phyloP scores from a whole-genome alignment of 2,329 filamentous ascomycete genomes.

The Alternaria triticimaculans region DNA sequence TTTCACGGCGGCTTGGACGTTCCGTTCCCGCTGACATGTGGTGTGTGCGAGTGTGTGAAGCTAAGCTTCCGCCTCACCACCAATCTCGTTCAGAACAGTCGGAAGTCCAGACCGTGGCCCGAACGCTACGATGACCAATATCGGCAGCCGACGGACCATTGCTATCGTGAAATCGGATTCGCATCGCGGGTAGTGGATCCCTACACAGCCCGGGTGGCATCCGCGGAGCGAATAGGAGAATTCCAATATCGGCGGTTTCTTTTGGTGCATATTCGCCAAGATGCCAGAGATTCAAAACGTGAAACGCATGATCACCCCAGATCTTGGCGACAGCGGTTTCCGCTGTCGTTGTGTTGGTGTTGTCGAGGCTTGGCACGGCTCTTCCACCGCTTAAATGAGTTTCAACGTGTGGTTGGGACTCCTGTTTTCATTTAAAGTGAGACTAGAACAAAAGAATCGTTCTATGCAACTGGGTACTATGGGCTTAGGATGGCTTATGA shows the following conservation, averaged over 20 bases:
- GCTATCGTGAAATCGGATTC: background rate
- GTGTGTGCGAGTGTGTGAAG: background rate
- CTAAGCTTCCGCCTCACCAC: background rate
- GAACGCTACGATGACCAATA: background rate
- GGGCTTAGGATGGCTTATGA: conserved; percentile 1
- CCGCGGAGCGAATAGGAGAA: background rate
- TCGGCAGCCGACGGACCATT: background rate
- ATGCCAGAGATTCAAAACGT: conserved; percentile 3
- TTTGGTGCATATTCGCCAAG: conserved; percentile 5
- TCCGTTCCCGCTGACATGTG: background rate
- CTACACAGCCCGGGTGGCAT: background rate
- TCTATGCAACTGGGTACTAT: background rate
- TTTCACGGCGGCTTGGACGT: background rate
- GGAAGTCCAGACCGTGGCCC: background rate
- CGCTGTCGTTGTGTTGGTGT: conserved; percentile 2
- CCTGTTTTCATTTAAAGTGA: conserved; percentile 12
- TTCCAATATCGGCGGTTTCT: background rate
- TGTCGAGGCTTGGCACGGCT: conserved; percentile 12
- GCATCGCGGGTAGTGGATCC: background rate
- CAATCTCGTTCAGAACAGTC: background rate
- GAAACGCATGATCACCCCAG: conserved; percentile 19
- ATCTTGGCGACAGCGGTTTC: conserved; percentile 16
- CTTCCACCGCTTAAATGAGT: conserved; percentile 9
- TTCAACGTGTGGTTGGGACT: conserved; percentile 15
- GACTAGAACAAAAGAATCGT: conserved; percentile 8